Percentiles rank a stretch among this genome's conserved stretches.
Conservation (phyloP, 2,329 filamentous ascomycete species). For the Fusarium caatingaense region DNA sequence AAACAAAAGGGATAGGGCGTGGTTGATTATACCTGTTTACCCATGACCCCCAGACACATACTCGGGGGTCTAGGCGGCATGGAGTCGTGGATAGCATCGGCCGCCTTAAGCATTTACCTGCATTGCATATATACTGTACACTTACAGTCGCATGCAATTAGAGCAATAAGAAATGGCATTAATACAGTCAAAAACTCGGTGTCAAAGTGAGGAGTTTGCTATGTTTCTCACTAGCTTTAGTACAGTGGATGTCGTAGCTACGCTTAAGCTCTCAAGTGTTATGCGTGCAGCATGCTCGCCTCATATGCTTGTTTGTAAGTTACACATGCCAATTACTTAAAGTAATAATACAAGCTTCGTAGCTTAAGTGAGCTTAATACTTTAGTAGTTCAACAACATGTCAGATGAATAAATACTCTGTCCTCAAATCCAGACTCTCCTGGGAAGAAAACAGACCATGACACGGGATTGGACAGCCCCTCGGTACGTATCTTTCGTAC, state of each 20-base stretch:
- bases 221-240: neutral
- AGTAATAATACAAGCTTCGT: neutral
- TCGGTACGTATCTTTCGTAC: conserved; percentile 25
- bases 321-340: neutral
- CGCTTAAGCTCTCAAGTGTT: neutral
- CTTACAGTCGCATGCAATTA: conserved; percentile 18
- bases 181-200: conserved; percentile 19
- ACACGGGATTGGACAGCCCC: conserved; percentile 37
- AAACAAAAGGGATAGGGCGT: conserved; percentile 31
- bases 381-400: neutral
- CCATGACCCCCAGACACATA: conserved; percentile 8
- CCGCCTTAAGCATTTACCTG: conserved; percentile 29
- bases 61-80: conserved; percentile 36
- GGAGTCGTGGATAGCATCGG: conserved; percentile 36
- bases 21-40: conserved; percentile 38
- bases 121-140: conserved; percentile 39
- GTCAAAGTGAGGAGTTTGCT: neutral
- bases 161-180: conserved; percentile 31
- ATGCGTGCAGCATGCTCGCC: neutral
- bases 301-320: neutral
- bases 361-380: neutral
- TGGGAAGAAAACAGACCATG: conserved; percentile 15
- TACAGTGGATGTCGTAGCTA: neutral
- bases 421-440: neutral
- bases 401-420: neutral